phyloP scores from a whole-genome alignment of 2,329 filamentous ascomycete species.

The Ceratocystis diversiconidia region DNA sequence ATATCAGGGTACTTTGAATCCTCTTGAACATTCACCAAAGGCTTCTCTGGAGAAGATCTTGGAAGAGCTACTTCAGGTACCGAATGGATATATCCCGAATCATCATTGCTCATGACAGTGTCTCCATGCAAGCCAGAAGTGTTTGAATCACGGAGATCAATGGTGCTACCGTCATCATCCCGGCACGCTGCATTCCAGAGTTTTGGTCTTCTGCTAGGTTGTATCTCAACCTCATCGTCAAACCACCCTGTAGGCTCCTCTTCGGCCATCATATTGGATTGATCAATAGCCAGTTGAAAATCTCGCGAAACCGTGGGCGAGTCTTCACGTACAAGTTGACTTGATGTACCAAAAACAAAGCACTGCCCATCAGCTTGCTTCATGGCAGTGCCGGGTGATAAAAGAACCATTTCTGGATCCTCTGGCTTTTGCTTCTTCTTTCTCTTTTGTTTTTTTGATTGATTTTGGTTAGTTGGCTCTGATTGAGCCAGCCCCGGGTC shows the following conservation, averaged over 20 bases:
- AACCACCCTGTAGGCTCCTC: slow-evolving; percentile 8
- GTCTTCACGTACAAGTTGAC: slow-evolving; percentile 61
- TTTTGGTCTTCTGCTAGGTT: slow-evolving; percentile 24
- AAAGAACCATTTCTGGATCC: slow-evolving; percentile 30
- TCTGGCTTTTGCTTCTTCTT: slow-evolving; percentile 28
- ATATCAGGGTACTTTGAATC: slow-evolving; percentile 12
- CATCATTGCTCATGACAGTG: not conserved
- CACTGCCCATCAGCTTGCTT: slow-evolving; percentile 54
- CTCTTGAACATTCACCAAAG: not conserved
- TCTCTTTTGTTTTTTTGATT: slow-evolving; percentile 17
- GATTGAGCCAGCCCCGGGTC: slow-evolving; percentile 12
- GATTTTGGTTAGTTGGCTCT: slow-evolving; percentile 20
- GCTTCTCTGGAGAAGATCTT: not conserved
- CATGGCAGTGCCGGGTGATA: slow-evolving; percentile 56
- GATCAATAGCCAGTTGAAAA: slow-evolving; percentile 45
- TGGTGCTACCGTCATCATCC: slow-evolving; percentile 39
- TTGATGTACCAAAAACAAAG: slow-evolving; percentile 75
- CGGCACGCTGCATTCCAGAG: slow-evolving; percentile 61
- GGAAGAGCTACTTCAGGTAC: not conserved
- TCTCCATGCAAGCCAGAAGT: not conserved
- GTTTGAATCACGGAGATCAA: slow-evolving; percentile 33
- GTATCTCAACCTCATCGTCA: not conserved
- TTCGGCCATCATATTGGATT: slow-evolving; percentile 33
- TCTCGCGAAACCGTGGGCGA: slow-evolving; percentile 52
- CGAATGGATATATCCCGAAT: not conserved